Conservation (phyloP, 192 early-diverging fungal genomes). For the Backusella parvicylindrica region DNA sequence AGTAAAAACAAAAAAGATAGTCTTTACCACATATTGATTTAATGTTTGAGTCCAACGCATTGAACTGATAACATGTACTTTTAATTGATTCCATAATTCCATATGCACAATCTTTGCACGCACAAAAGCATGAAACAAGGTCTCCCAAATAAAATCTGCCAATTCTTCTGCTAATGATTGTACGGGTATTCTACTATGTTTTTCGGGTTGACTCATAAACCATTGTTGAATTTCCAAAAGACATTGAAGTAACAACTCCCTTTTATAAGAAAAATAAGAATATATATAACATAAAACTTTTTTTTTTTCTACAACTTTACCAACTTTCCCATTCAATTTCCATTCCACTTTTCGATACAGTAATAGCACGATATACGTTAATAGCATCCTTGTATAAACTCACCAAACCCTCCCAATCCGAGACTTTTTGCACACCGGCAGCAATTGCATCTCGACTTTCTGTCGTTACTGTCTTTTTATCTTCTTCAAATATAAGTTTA, state of each 20-base stretch:
- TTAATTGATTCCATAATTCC: constrained; percentile 57
- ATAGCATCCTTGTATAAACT: constrained; percentile 67
- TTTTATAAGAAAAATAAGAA: constrained; percentile 29
- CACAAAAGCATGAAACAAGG: constrained; percentile 63
- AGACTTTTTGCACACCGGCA: neutral
- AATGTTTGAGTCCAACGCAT: constrained; percentile 56
- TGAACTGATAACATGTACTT: constrained; percentile 42
- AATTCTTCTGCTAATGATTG: constrained; percentile 53
- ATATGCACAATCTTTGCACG: constrained; percentile 49
- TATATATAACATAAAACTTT: no score
- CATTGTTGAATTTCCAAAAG: constrained; percentile 63
- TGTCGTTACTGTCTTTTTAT: constrained; percentile 33
- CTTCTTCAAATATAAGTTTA: constrained; percentile 58
- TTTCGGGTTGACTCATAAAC: constrained; percentile 47
- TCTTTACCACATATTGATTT: constrained; percentile 63
- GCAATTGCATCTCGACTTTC: neutral
- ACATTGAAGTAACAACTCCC: constrained; percentile 53
- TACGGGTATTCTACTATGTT: constrained; percentile 33
- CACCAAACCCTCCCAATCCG: constrained; percentile 43
- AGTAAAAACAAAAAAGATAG: neutral
- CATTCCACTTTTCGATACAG: constrained; percentile 44
- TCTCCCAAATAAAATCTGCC: constrained; percentile 66
- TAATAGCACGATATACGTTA: constrained; percentile 59
- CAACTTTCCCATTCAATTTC: constrained; percentile 55
- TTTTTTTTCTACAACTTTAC: no score